Conservation (phyloP, 2,329 filamentous ascomycete genomes). For the Emergomyces africanus region DNA sequence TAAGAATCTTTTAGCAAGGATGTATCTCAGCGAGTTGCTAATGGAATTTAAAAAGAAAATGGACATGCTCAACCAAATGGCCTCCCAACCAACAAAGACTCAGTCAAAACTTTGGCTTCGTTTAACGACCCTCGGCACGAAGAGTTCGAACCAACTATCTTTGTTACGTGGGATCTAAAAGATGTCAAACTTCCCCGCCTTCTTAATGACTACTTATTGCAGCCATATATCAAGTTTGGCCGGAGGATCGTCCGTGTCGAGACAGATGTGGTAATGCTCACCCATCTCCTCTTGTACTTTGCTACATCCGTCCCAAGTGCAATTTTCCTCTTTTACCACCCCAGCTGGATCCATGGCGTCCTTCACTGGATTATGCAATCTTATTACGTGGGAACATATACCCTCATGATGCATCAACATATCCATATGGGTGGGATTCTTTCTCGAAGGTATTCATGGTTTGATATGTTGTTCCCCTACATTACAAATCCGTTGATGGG, state of each 20-base stretch:
- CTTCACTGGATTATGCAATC: slow-evolving; percentile 53
- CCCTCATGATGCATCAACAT: slow-evolving; percentile 73
- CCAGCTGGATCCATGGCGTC: slow-evolving; percentile 55
- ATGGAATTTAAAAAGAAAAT: not conserved
- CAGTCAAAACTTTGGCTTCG: slow-evolving; percentile 34
- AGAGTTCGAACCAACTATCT: slow-evolving; percentile 45
- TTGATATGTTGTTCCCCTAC: slow-evolving; percentile 60
- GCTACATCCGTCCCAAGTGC: slow-evolving; percentile 58
- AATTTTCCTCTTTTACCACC: slow-evolving; percentile 49
- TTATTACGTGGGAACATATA: slow-evolving; percentile 61
- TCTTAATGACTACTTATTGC: slow-evolving; percentile 40
- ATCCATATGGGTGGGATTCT: slow-evolving; percentile 65
- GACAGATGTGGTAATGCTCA: slow-evolving; percentile 67
- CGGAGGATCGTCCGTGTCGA: slow-evolving; percentile 47
- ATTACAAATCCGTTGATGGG: slow-evolving; percentile 64
- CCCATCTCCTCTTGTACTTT: slow-evolving; percentile 61
- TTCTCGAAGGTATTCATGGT: slow-evolving; percentile 37
- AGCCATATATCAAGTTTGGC: slow-evolving; percentile 48
- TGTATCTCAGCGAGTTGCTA: not conserved
- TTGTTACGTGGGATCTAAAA: slow-evolving; percentile 39
- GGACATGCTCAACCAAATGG: not conserved
- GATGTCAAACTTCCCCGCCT: slow-evolving; percentile 28
- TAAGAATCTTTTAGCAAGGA: not conserved
- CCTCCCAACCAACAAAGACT: slow-evolving; percentile 13
- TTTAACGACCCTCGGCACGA: slow-evolving; percentile 37